Evolutionary conservation across 208 protist species (phyloP), one percentile per base, ranked within the genome.

Genomic region (Perkinsela sp.): DNA sequence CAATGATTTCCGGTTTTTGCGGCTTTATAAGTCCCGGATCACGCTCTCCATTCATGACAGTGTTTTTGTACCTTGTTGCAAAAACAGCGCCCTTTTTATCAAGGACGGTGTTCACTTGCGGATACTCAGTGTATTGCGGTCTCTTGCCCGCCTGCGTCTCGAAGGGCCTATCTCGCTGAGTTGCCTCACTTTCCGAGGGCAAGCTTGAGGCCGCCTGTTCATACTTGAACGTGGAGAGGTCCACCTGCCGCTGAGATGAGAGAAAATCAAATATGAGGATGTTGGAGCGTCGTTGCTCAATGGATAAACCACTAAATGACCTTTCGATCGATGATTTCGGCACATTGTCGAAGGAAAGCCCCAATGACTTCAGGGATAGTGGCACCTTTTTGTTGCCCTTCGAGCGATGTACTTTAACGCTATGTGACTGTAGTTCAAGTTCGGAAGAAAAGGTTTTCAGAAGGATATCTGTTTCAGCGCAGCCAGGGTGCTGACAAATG

Each of bases 401-500:
- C 0, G 84, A 72, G 1, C 77, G 75, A 67, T 92, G 86, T 32
- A 77, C 80, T 1, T 80, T 80, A 69, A 90, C 81, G 70, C 82
- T 82, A 72, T 92, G 86, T 30, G 80, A 40, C 32, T 75, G 78
- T 13, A 90, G 74, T 2, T 90, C 86, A 30, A 92, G 73, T 31
- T 90, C 84, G 31, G 81, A 79, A 2, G 74, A 78, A 69, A 89
- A 92, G 0, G 88, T 84, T 22, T 83, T 78, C 78, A 82, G 67
- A 79, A 92, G 87, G 28, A 80, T 74, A 68, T 92, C 86, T 29
- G 83, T 66, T 29, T 69, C 48, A 0, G 74, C 73, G 72, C 86
- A 92, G 72, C 81, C 77, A 1, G 77, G 80, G 76, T 92, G 84
- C 68, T 89, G 83, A 72, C 86, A 92, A n/a, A 90, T 70, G 66